phyloP scores from a whole-genome alignment of 139 green algal species.

The Pseudopediastrum boryanum region DNA sequence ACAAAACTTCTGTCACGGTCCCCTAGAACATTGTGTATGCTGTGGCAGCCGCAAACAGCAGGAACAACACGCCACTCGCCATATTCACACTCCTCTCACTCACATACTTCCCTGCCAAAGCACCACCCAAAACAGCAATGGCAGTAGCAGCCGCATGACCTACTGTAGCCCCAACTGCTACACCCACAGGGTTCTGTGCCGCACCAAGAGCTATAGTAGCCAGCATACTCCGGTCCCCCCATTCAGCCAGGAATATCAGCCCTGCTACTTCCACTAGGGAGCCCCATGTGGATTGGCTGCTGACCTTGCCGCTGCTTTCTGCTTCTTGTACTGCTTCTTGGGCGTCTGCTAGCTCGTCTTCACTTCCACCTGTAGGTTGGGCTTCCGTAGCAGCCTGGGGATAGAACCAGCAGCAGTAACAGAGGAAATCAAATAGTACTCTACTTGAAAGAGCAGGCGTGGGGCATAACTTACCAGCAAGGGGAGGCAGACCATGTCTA shows the following conservation, averaged over 20 bases:
- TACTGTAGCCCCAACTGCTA: constrained; percentile 85
- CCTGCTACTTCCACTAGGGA: constrained; percentile 68
- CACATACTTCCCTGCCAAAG: constrained; percentile 85
- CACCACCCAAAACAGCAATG: constrained; percentile 90
- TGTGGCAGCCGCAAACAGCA: constrained; percentile 90
- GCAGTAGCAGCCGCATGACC: constrained; percentile 90
- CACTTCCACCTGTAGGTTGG: constrained; percentile 17
- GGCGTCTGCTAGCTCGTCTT: constrained; percentile 78
- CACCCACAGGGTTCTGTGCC: constrained; percentile 86
- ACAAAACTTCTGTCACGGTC: neutral
- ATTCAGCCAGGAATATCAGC: constrained; percentile 96
- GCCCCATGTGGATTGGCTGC: constrained; percentile 9
- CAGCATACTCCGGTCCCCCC: constrained; percentile 93
- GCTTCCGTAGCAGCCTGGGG: constrained; percentile 28
- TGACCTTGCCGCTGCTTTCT: constrained; percentile 26
- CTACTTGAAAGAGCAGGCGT: no score
- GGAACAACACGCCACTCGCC: constrained; percentile 84
- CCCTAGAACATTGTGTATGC: constrained; percentile 59
- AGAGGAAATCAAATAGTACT: neutral
- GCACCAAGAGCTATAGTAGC: constrained; percentile 95
- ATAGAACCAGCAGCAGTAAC: no score
- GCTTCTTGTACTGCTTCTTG: constrained; percentile 61
- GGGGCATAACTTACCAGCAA: no score
- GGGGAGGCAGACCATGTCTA: no score
- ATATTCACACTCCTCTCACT: constrained; percentile 87